Conservation (phyloP, 2,329 filamentous ascomycete species). For the Neobulgaria alba region DNA sequence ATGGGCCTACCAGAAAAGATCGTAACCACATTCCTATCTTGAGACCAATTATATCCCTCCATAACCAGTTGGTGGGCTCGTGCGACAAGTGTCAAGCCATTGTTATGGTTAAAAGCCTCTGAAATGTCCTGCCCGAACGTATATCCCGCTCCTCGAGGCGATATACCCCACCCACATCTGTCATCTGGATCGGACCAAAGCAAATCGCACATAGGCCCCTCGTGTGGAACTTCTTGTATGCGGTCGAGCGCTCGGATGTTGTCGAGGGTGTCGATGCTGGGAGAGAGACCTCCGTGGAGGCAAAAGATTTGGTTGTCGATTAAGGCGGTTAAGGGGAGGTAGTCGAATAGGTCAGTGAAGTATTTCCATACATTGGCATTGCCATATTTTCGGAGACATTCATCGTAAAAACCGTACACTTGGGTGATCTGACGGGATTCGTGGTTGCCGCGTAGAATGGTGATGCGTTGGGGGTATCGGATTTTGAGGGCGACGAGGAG, state of each 20-base stretch:
- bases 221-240: constrained; percentile 96
- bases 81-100: constrained; percentile 89
- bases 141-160: constrained; percentile 87
- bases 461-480: constrained; percentile 94
- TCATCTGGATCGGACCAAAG: constrained; percentile 98
- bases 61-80: constrained; percentile 97
- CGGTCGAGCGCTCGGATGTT: constrained; percentile 93
- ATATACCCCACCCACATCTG: constrained; percentile 92
- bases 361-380: constrained; percentile 99
- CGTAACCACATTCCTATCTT: constrained; percentile 95
- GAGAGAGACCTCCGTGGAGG: constrained; percentile 90
- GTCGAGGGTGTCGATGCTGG: constrained; percentile 91
- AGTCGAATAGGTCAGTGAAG: constrained; percentile 98
- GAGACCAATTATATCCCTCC: constrained; percentile 99
- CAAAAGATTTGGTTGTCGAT: constrained; percentile 99
- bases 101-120: constrained; percentile 99
- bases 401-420: constrained; percentile 98
- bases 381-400: constrained; percentile 97
- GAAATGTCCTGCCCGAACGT: constrained; percentile 96
- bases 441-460: constrained; percentile 96
- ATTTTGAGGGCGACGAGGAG: constrained; percentile 96
- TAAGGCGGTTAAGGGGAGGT: constrained; percentile 89
- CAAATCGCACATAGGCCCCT: constrained; percentile 96
- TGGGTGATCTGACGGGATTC: constrained; percentile 98
- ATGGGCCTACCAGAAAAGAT: constrained; percentile 81